Evolutionary conservation across 2,329 filamentous ascomycete genomes (phyloP).

Genomic region (Paraphaeosphaeria minitans): DNA sequence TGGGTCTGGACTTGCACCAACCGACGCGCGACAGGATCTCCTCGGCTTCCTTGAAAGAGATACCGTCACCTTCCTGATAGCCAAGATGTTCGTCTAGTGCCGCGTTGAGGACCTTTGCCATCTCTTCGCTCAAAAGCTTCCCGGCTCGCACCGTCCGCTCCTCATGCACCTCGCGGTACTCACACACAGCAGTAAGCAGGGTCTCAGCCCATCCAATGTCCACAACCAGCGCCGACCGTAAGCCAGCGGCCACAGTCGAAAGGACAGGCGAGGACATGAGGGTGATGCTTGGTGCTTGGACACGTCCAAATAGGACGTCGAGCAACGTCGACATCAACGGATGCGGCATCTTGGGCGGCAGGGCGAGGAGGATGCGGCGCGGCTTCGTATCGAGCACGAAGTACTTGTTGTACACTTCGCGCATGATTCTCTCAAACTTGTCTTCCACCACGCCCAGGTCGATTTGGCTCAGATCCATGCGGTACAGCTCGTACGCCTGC

Average conservation of each 20-base stretch:
- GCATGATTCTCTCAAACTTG: slow-evolving; percentile 80
- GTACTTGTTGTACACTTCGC: slow-evolving; percentile 81
- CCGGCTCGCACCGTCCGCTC: slow-evolving; percentile 75
- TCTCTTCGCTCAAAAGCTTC: slow-evolving; percentile 70
- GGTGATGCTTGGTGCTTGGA: slow-evolving; percentile 79
- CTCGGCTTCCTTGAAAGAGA: slow-evolving; percentile 76
- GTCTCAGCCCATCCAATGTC: slow-evolving; percentile 95
- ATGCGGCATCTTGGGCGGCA: slow-evolving; percentile 79
- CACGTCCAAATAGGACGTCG: slow-evolving; percentile 78
- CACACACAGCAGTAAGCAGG: slow-evolving; percentile 82
- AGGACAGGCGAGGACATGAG: slow-evolving; percentile 79
- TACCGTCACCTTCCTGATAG: slow-evolving; percentile 26
- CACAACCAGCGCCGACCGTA: slow-evolving; percentile 83
- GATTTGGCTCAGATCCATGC: slow-evolving; percentile 70
- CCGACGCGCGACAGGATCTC: slow-evolving; percentile 75
- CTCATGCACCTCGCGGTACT: slow-evolving; percentile 80
- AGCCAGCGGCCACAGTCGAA: slow-evolving; percentile 75
- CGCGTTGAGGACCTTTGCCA: slow-evolving; percentile 66
- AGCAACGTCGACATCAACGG: slow-evolving; percentile 77
- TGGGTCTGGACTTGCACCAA: slow-evolving; percentile 66
- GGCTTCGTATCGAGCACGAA: slow-evolving; percentile 74
- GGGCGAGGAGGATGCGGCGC: slow-evolving; percentile 72
- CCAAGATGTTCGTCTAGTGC: slow-evolving; percentile 43
- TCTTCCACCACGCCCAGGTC: slow-evolving; percentile 84
- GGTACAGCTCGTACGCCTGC: slow-evolving; percentile 75